phyloP scores from a whole-genome alignment of 140 eudicot species.

The Cichorium intybus region DNA sequence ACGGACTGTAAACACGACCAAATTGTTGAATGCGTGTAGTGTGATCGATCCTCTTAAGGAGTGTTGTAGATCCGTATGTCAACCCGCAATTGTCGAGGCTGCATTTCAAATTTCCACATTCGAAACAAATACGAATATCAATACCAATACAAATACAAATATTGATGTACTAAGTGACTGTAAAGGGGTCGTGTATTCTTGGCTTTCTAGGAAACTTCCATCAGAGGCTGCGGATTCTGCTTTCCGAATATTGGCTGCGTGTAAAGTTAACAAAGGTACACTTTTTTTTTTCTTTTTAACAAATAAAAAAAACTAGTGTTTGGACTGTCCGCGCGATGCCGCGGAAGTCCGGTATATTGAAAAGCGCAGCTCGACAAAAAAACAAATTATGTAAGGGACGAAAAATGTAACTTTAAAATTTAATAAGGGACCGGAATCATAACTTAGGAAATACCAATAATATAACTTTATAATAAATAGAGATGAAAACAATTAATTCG shows the following conservation, averaged over 20 bases:
- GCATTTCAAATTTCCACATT: constrained; percentile 64
- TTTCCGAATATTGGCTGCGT: constrained; percentile 72
- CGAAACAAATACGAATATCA: constrained; percentile 30
- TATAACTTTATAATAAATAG: too few species aligned
- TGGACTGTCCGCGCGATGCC: too few species aligned
- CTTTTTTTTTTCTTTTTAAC: neutral
- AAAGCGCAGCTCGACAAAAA: too few species aligned
- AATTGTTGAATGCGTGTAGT: constrained; percentile 79
- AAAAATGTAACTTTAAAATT: too few species aligned
- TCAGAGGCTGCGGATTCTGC: constrained; percentile 69
- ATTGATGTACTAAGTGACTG: constrained; percentile 71
- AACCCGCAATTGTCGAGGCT: constrained; percentile 88
- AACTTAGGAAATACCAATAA: too few species aligned
- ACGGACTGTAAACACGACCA: constrained; percentile 67
- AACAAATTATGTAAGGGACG: too few species aligned
- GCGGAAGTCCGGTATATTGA: too few species aligned
- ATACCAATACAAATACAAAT: constrained; percentile 36
- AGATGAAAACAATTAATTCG: too few species aligned
- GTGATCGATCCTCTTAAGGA: constrained; percentile 86
- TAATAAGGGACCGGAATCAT: too few species aligned
- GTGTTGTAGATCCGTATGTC: constrained; percentile 87
- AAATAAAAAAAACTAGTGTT: too few species aligned
- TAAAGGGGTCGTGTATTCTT: constrained; percentile 74
- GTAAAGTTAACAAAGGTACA: constrained; percentile 93
- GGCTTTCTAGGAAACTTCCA: constrained; percentile 84